Percentiles rank a stretch among this genome's conserved stretches.
Conservation (phyloP, 2,329 filamentous ascomycete species). For the Lachnellula arida region DNA sequence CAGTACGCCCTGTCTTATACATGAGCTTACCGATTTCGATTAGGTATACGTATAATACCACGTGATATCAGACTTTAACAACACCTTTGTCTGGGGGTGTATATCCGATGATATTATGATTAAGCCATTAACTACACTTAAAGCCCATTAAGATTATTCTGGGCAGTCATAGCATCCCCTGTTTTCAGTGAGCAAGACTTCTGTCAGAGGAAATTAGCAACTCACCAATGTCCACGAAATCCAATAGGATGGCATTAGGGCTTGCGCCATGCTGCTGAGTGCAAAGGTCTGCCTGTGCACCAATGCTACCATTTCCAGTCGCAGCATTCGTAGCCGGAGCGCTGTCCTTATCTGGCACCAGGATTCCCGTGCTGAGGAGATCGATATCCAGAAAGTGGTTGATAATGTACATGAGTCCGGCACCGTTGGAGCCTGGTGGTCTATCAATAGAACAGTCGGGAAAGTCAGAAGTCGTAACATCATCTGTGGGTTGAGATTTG, state of each 20-base stretch:
- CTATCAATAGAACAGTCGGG: slow-evolving; percentile 63
- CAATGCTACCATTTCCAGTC: slow-evolving; percentile 47
- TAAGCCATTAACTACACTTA: neutral
- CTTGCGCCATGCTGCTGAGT: slow-evolving; percentile 40
- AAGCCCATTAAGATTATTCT: slow-evolving; percentile 27
- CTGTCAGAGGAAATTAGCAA: neutral
- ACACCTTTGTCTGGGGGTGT: too few relatives aligned
- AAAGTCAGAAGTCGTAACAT: slow-evolving; percentile 50
- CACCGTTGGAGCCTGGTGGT: slow-evolving; percentile 42
- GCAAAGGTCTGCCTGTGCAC: slow-evolving; percentile 44
- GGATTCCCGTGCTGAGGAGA: slow-evolving; percentile 33
- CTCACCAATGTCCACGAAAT: slow-evolving; percentile 49
- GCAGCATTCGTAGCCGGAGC: slow-evolving; percentile 44
- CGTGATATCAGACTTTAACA: too few relatives aligned
- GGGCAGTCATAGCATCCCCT: slow-evolving; percentile 29
- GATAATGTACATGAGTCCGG: slow-evolving; percentile 51
- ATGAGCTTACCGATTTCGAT: too few relatives aligned
- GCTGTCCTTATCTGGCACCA: slow-evolving; percentile 48
- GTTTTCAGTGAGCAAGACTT: neutral
- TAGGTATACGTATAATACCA: too few relatives aligned
- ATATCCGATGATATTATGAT: neutral
- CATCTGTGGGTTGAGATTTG: slow-evolving; percentile 31
- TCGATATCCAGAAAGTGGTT: slow-evolving; percentile 60
- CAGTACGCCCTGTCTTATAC: too few relatives aligned
- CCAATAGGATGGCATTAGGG: slow-evolving; percentile 53